phyloP scores from a whole-genome alignment of 148 eudicot species.

The Chenopodium quinoa region DNA sequence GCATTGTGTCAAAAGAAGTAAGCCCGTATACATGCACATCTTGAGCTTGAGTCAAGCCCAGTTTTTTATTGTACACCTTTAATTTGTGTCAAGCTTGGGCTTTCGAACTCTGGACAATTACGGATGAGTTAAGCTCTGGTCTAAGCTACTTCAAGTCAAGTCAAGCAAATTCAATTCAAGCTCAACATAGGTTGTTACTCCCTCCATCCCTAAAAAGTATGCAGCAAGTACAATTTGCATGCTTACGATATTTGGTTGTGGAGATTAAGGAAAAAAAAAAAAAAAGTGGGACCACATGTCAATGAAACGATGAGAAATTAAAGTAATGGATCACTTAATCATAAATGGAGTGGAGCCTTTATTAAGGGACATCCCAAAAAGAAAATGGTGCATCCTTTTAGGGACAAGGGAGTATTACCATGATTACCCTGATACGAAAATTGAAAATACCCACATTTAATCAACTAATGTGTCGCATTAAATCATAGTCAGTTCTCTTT shows the following conservation, averaged over 20 bases:
- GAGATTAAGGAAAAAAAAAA: no score
- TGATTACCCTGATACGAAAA: background rate
- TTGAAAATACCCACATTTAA: background rate
- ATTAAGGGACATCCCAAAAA: no score
- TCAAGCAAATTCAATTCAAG: background rate
- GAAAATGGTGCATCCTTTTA: no score
- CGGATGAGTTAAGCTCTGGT: background rate
- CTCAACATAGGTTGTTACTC: background rate
- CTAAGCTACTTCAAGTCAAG: background rate
- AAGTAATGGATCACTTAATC: no score
- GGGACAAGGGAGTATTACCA: no score
- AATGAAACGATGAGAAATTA: no score
- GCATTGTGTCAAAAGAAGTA: background rate
- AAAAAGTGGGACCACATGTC: no score
- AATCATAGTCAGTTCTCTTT: background rate
- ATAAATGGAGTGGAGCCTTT: no score
- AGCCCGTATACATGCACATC: background rate
- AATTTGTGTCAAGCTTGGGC: background rate
- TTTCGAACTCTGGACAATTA: background rate
- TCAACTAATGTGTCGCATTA: background rate
- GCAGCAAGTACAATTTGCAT: no score
- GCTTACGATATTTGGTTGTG: no score
- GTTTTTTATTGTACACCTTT: background rate
- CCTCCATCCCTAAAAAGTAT: no score
- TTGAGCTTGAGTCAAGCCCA: background rate